Conservation (phyloP, 768 basidiomycete species). For the Termitomyces sp. region DNA sequence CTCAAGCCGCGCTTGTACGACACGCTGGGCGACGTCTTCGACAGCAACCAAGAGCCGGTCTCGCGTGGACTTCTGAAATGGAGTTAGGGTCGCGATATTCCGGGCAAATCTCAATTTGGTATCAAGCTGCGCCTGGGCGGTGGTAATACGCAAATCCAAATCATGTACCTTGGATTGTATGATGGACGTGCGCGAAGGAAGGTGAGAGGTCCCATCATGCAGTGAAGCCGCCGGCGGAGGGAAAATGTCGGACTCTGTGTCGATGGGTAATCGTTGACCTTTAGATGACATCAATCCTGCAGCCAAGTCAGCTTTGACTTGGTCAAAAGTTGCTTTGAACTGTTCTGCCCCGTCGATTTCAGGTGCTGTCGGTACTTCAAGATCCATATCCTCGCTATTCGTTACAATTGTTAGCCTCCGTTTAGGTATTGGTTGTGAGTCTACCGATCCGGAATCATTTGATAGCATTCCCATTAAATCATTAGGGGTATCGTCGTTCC, state of each 20-base stretch:
- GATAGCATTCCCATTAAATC: constrained; percentile 37
- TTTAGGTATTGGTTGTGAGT: constrained; percentile 19
- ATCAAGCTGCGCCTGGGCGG: constrained; percentile 57
- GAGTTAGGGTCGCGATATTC: constrained; percentile 82
- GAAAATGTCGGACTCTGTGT: constrained; percentile 1
- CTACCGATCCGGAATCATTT: constrained; percentile 20
- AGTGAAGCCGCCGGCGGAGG: constrained; percentile 8
- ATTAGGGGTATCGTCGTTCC: constrained; percentile 40
- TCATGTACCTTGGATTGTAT: constrained; percentile 61
- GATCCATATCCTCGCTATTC: constrained; percentile 28
- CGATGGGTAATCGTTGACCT: constrained; percentile 9
- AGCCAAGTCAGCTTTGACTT: constrained; percentile 82
- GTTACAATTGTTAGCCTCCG: constrained; percentile 28
- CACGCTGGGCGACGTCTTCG: constrained; percentile 56
- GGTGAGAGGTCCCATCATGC: constrained; percentile 23
- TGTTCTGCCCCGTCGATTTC: constrained; percentile 61
- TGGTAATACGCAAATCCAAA: constrained; percentile 55
- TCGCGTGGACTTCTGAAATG: constrained; percentile 83
- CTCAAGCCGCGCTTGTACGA: constrained; percentile 70
- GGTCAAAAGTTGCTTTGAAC: constrained; percentile 80
- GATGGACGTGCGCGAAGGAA: constrained; percentile 53
- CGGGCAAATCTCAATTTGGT: constrained; percentile 68
- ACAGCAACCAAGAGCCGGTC: constrained; percentile 66
- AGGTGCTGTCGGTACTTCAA: constrained; percentile 45
- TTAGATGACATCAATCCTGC: constrained; percentile 36